Conservation (phyloP, 2,329 filamentous ascomycete species). For the Leptographium galeiforme region DNA sequence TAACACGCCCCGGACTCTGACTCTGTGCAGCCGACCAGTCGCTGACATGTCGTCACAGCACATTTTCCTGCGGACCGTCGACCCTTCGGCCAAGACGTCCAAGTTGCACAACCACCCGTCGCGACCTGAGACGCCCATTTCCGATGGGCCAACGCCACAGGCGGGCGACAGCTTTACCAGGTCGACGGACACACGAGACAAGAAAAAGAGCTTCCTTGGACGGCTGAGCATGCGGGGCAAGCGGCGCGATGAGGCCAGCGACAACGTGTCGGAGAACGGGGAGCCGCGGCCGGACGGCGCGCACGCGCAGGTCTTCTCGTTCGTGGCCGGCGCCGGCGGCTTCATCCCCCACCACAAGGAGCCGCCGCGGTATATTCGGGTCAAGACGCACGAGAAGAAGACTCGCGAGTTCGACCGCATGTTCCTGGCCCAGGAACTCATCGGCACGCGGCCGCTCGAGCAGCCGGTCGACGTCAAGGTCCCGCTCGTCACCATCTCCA, state of each 20-base stretch:
- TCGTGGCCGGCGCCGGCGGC: constrained; percentile 55
- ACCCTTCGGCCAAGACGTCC: constrained; percentile 36
- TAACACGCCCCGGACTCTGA: background rate
- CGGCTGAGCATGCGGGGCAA: constrained; percentile 57
- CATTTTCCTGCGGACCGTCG: constrained; percentile 53
- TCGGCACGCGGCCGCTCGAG: constrained; percentile 34
- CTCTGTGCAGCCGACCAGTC: background rate
- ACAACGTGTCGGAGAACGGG: constrained; percentile 58
- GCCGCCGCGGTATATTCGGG: constrained; percentile 81
- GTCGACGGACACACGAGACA: constrained; percentile 46
- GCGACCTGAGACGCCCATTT: constrained; percentile 36
- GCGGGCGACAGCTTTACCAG: constrained; percentile 26
- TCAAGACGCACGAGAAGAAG: constrained; percentile 70
- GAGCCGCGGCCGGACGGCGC: constrained; percentile 61
- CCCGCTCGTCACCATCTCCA: constrained; percentile 16
- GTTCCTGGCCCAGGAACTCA: constrained; percentile 86
- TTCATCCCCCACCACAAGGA: constrained; percentile 81
- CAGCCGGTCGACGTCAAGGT: constrained; percentile 14
- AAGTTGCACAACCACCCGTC: constrained; percentile 34
- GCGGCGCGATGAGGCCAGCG: constrained; percentile 50
- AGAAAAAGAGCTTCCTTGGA: constrained; percentile 88
- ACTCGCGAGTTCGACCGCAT: constrained; percentile 69
- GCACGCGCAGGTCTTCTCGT: constrained; percentile 71
- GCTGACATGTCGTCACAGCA: constrained; percentile 25
- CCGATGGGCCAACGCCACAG: constrained; percentile 2